These are phyloP conservation scores for Saccharomycopsis sp. DNA, from an alignment of 805 yeast species.

Conservation along the genomic window DNA sequence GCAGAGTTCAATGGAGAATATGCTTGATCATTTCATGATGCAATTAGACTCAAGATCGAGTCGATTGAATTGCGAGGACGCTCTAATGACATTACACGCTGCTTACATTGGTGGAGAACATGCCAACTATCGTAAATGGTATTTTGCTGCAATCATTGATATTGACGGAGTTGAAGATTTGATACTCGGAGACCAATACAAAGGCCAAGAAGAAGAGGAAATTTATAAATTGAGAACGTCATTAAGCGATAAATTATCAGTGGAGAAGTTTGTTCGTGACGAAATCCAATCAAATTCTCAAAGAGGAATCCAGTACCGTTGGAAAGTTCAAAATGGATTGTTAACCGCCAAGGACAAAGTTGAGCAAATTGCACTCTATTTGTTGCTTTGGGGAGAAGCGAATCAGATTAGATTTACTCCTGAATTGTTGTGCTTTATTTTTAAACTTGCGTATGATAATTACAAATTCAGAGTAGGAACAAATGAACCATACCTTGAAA, in stretches of 20 bases:
- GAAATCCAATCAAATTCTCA: constrained; percentile 8
- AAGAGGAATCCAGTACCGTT: constrained; percentile 38
- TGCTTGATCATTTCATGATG: constrained; percentile 72
- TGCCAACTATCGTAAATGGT: constrained; percentile 89
- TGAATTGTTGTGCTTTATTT: constrained; percentile 46
- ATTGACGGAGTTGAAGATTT: constrained; percentile 47
- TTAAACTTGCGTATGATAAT: constrained; percentile 49
- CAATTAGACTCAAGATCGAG: constrained; percentile 84
- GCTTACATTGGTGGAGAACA: constrained; percentile 90
- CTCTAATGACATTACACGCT: constrained; percentile 71
- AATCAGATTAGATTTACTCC: constrained; percentile 81
- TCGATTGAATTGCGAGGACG: constrained; percentile 63
- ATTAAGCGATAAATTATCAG: not conserved
- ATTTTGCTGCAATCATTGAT: constrained; percentile 76
- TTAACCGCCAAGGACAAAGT: constrained; percentile 73
- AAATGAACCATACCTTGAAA: constrained; percentile 81
- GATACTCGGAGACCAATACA: too few species aligned
- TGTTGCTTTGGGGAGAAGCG: constrained; percentile 85
- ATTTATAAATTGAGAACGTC: not conserved
- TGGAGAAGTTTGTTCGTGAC: constrained; percentile 25
- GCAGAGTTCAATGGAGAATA: constrained; percentile 65
- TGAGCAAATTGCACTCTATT: constrained; percentile 68
- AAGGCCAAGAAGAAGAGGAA: not conserved
- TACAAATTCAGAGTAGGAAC: constrained; percentile 40
- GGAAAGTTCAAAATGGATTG: constrained; percentile 76